Percentiles rank a stretch among this genome's conserved stretches.
phyloP scores from a whole-genome alignment of 495 filamentous ascomycete species.

The Parathielavia appendiculata region DNA sequence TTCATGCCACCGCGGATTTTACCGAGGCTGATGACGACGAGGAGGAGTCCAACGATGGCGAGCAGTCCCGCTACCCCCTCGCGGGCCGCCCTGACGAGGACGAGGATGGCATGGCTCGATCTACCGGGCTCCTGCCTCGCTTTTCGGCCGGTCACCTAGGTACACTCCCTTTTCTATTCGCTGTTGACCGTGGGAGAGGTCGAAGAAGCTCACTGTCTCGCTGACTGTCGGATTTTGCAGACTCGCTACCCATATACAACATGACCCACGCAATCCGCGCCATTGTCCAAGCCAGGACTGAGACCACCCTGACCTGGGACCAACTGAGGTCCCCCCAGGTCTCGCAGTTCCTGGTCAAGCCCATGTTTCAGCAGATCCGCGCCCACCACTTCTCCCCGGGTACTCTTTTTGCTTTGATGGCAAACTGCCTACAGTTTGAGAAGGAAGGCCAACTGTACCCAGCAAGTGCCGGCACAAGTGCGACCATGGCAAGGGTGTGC shows the following conservation, averaged over 20 bases:
- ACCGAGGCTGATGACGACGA: slow-evolving; percentile 52
- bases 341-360: slow-evolving; percentile 91
- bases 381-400: slow-evolving; percentile 75
- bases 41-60: slow-evolving; percentile 42
- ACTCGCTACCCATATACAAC: slow-evolving; percentile 75
- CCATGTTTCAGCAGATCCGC: slow-evolving; percentile 76
- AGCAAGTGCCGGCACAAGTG: slow-evolving; percentile 73
- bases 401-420: slow-evolving; percentile 83
- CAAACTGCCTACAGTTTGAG: slow-evolving; percentile 87
- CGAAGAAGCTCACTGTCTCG: neutral
- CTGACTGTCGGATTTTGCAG: slow-evolving; percentile 21
- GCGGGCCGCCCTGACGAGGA: slow-evolving; percentile 39
- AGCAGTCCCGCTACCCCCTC: slow-evolving; percentile 23
- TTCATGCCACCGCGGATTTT: slow-evolving; percentile 53
- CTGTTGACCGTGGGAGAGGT: neutral
- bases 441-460: slow-evolving; percentile 79
- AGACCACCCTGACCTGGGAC: slow-evolving; percentile 92
- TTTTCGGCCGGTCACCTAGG: slow-evolving; percentile 80
- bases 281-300: slow-evolving; percentile 72
- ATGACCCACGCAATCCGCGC: slow-evolving; percentile 83
- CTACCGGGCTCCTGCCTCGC: slow-evolving; percentile 67
- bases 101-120: slow-evolving; percentile 48
- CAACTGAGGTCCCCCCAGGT: slow-evolving; percentile 91
- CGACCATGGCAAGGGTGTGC: slow-evolving; percentile 77
- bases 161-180: slow-evolving; percentile 29